Evolutionary conservation across 169 alveolate genomes (phyloP), one percentile per base, ranked within the genome.

Genomic region (Amoebophrya sp.): DNA sequence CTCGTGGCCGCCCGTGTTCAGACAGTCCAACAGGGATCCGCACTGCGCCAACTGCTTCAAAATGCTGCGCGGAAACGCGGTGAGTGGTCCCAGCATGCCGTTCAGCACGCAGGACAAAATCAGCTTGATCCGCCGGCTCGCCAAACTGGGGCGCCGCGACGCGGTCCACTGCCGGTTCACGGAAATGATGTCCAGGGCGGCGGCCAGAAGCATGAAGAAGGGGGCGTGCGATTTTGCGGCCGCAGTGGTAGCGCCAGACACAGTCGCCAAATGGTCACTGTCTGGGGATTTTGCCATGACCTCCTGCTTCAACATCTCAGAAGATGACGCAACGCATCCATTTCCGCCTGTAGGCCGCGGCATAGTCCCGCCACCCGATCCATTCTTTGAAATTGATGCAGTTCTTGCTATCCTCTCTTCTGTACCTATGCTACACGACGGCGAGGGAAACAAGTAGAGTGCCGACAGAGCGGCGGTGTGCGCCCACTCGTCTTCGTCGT

Each of bases 401-500:
- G n/a, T n/a, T n/a, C n/a, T n/a, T n/a, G n/a, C n/a, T n/a, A n/a
- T n/a, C n/a, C n/a, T n/a, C n/a, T n/a, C n/a, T n/a, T n/a, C n/a
- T n/a, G n/a, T n/a, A n/a, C n/a, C n/a, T n/a, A n/a, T n/a, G n/a
- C n/a, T n/a, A n/a, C n/a, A n/a, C n/a, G n/a, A n/a, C n/a, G n/a
- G n/a, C n/a, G n/a, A n/a, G n/a, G 83, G 83, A 66, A 66, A 66
- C 35, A 66, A 25, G 83, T 66, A 66, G 32, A 66, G 83, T 7
- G 35, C 1, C 35, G 35, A 12, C 7, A 25, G 7, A 25, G 35
- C 83, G 35, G 35, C 32, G 10, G 38, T 66, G 35, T 66, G 83
- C 7, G 83, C 35, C 83, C 83, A 66, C 83, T 66, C 83, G 83
- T 66, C 83, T n/a, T 66, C 83, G 12, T 66, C 83, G 38, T 25